Base-by-base conservation (phyloP, 768 basidiomycete species). In the Daedalea quercina region DNA sequence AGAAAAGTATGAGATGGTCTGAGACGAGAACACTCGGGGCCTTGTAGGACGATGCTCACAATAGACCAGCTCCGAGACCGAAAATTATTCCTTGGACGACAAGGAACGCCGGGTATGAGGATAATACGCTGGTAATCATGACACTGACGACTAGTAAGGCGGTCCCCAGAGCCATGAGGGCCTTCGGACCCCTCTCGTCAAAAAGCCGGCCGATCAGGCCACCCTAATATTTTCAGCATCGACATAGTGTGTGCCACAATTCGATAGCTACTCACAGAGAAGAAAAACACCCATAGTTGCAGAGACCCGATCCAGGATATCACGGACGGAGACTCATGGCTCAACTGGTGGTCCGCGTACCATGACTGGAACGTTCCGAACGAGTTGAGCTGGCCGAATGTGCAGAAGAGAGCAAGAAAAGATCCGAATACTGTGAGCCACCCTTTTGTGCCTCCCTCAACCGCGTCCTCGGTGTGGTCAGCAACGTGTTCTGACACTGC, bases 281-380 rank as follows among this genome's bases (percentile, higher is more conserved):
- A 77, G 70, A 86, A 86, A 66, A 87, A 86, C 22, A 78, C 70
- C 76, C 79, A 86, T 7, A 87, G 68, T 60, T 87, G 85, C 45
- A 86, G 58, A 1, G 81, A 81, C 9, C 84, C 85, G 58, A 87
- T 85, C 59, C 84, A 85, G 2, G 84, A 81, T 55, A 87, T 82
- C 22, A 73, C 76, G 34, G 79, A 81, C 13, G 80, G 69, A 13
- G 79, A 66, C 33, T 75, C 56, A 57, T 73, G 63, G 17, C 64
- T 63, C 17, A 88, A 72, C 63, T 87, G 80, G 63, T 88, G 79
- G 13, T 65, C 66, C 9, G 75, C 70, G 58, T 88, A 87, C 79
- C 80, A 87, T 12, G 79, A 67, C 63, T 86, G 82, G 63, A 80
- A 88, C 40, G 82, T 84, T 15, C 86, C 86, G 56, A 87, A 88